Percentiles rank a stretch among this genome's conserved stretches.
phyloP scores from a whole-genome alignment of 108 stramenopile genomes.

The Hondaea fermentalgiana region DNA sequence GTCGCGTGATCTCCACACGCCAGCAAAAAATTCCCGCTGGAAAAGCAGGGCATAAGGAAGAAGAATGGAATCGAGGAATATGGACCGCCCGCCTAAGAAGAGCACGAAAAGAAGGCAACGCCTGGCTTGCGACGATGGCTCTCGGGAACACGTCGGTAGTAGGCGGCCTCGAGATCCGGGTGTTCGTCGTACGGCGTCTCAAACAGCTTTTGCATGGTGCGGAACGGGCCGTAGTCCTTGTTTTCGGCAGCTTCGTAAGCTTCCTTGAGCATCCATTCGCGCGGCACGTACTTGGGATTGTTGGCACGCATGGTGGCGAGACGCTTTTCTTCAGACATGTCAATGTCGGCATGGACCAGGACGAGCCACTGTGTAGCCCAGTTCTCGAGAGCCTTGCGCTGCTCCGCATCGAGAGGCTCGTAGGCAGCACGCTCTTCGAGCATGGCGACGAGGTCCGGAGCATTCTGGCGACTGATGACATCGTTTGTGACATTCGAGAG shows the following conservation, averaged over 20 bases:
- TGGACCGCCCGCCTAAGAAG: not conserved
- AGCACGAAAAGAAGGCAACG: constrained; percentile 1
- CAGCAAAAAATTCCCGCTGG: too few species aligned
- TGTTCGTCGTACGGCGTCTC: not conserved
- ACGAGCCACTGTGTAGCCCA: not conserved
- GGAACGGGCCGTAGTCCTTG: not conserved
- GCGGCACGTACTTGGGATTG: constrained; percentile 31
- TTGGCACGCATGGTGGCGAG: not conserved
- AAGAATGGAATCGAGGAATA: not conserved
- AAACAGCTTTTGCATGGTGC: not conserved
- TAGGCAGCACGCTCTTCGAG: not conserved
- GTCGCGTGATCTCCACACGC: too few species aligned
- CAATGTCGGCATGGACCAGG: not conserved
- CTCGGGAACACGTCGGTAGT: not conserved
- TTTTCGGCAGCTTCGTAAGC: not conserved
- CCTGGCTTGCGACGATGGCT: not conserved
- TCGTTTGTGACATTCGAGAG: not conserved
- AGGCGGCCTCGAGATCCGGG: not conserved
- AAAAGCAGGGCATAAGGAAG: not conserved
- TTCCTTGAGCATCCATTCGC: constrained; percentile 25
- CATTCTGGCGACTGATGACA: not conserved
- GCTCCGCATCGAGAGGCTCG: not conserved
- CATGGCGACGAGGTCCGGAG: not conserved
- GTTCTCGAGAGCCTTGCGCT: not conserved
- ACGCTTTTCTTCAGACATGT: not conserved